phyloP scores from a whole-genome alignment of 495 filamentous ascomycete species.

The Jackrogersella minutella region DNA sequence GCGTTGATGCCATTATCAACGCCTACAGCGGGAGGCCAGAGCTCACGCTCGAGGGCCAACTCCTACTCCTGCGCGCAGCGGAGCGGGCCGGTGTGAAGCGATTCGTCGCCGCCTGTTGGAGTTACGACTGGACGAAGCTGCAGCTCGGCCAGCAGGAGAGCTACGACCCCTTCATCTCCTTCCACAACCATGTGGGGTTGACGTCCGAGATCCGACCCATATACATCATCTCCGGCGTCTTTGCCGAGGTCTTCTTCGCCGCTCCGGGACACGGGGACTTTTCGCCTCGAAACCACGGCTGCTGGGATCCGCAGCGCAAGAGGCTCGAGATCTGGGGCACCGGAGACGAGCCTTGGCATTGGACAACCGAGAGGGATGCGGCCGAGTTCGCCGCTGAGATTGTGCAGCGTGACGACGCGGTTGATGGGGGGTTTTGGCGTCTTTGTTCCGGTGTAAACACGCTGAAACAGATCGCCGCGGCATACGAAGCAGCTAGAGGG shows the following conservation, averaged over 20 bases:
- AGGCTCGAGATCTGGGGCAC: conserved; percentile 33
- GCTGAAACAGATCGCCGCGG: conserved; percentile 13
- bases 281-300: conserved; percentile 18
- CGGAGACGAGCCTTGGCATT: conserved; percentile 31
- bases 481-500: conserved; percentile 10
- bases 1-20: conserved; percentile 43
- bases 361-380: conserved; percentile 34
- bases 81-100: conserved; percentile 40
- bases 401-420: conserved; percentile 22
- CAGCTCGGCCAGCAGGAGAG: conserved; percentile 34
- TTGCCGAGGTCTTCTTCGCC: conserved; percentile 34
- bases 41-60: conserved; percentile 41
- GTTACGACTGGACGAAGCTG: conserved; percentile 31
- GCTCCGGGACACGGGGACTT: conserved; percentile 20
- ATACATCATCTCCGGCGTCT: conserved; percentile 36
- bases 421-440: conserved; percentile 32
- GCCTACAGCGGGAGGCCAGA: conserved; percentile 35
- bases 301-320: conserved; percentile 21
- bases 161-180: conserved; percentile 37
- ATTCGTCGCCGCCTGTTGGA: conserved; percentile 38
- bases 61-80: conserved; percentile 44
- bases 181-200: conserved; percentile 31
- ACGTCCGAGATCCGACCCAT: conserved; percentile 30
- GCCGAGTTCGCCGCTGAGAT: conserved; percentile 29
- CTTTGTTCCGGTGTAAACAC: conserved; percentile 29